These are phyloP conservation scores for Omphalotus guepiniiformis DNA, from an alignment of 768 basidiomycete species.

Conservation along the genomic window DNA sequence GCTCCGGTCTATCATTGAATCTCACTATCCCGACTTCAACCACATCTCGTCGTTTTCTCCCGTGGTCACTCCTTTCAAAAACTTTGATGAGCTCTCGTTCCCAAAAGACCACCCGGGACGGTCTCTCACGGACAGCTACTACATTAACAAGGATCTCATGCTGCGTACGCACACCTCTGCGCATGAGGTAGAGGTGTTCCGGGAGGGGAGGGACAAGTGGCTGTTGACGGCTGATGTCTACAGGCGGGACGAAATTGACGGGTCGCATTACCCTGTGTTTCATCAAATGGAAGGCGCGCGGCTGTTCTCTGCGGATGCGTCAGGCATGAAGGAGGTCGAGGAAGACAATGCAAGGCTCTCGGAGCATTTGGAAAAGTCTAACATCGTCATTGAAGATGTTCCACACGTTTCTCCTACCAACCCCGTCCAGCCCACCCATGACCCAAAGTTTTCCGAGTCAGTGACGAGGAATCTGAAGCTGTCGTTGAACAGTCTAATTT, in stretches of 20 bases:
- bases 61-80: constrained; percentile 84
- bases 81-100: constrained; percentile 97
- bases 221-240: constrained; percentile 96
- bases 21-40: constrained; percentile 72
- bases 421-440: constrained; percentile 76
- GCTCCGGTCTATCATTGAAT: constrained; percentile 78
- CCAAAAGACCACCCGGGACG: constrained; percentile 92
- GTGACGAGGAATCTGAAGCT: constrained; percentile 86
- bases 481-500: constrained; percentile 80
- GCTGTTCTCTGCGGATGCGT: constrained; percentile 61
- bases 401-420: constrained; percentile 71
- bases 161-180: constrained; percentile 98
- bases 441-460: constrained; percentile 65
- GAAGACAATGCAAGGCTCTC: constrained; percentile 68
- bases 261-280: constrained; percentile 95
- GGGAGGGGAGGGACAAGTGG: constrained; percentile 74
- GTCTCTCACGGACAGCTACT: constrained; percentile 89
- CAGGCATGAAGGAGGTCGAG: constrained; percentile 57
- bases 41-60: constrained; percentile 80
- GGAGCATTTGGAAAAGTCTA: constrained; percentile 56
- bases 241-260: constrained; percentile 95
- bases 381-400: constrained; percentile 85
- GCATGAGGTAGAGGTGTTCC: constrained; percentile 92
- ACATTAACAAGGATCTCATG: constrained; percentile 87
- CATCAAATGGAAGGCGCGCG: constrained; percentile 97